Conservation (phyloP, 1,284 basidiomycete genomes). For the Cystobasidium slooffiae region DNA sequence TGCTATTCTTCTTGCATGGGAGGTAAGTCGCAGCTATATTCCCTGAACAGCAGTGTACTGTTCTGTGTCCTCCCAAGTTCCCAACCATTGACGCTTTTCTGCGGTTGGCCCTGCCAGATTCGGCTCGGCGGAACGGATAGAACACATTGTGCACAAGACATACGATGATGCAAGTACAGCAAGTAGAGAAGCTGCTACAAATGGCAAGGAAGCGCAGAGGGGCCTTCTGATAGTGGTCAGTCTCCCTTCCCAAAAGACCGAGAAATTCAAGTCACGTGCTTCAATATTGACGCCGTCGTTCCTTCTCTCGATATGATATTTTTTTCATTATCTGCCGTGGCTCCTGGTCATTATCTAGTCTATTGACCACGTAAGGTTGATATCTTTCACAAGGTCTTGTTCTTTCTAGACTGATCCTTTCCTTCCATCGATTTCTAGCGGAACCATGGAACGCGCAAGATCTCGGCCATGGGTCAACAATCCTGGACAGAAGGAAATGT, state of each 20-base stretch:
- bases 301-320: not conserved
- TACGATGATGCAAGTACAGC: constrained; percentile 24
- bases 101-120: constrained; percentile 20
- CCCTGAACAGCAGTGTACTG: not conserved
- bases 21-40: constrained; percentile 6
- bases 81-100: not conserved
- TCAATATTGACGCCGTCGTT: not conserved
- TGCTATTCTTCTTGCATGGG: constrained; percentile 41
- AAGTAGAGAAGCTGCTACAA: not conserved
- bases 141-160: constrained; percentile 40
- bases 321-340: not conserved
- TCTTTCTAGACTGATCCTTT: not conserved
- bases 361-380: constrained; percentile 32
- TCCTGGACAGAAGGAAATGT: constrained; percentile 42
- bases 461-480: constrained; percentile 27
- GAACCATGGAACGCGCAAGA: constrained; percentile 43
- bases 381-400: not conserved
- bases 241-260: not conserved
- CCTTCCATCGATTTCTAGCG: constrained; percentile 7
- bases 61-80: not conserved
- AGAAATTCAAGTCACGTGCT: constrained; percentile 1
- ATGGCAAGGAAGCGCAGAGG: not conserved
- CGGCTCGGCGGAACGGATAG: constrained; percentile 39
- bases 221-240: constrained; percentile 37
- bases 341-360: constrained; percentile 4